These are phyloP conservation scores for Aureoboletus auriporus DNA, from an alignment of 768 basidiomycete species.

Conservation along the genomic window DNA sequence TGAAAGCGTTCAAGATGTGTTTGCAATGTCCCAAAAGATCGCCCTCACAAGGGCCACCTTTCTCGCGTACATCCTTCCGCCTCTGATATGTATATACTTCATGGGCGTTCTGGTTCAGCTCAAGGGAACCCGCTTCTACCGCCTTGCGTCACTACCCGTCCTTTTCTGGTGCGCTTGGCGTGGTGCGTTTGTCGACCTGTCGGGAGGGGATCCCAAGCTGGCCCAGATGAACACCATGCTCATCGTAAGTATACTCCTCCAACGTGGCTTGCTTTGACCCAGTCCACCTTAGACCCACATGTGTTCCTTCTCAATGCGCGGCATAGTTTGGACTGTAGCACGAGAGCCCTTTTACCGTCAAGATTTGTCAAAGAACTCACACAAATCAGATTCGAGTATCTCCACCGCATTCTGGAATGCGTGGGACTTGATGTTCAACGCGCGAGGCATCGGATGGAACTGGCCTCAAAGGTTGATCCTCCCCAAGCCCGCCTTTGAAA, in stretches of 20 bases:
- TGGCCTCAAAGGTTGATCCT: constrained; percentile 13
- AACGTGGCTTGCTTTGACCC: neutral
- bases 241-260: constrained; percentile 10
- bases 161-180: constrained; percentile 42
- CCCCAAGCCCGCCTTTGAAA: constrained; percentile 12
- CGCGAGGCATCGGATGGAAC: constrained; percentile 28
- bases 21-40: constrained; percentile 5
- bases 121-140: constrained; percentile 36
- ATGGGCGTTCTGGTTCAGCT: constrained; percentile 51
- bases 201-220: constrained; percentile 15
- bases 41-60: constrained; percentile 19
- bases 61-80: constrained; percentile 37
- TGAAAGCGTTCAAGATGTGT: neutral
- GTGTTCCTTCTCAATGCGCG: constrained; percentile 12
- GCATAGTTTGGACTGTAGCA: constrained; percentile 13
- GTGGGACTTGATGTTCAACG: constrained; percentile 17
- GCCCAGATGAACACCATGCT: constrained; percentile 10
- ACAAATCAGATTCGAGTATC: neutral
- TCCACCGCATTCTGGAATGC: constrained; percentile 21
- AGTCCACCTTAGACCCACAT: constrained; percentile 10
- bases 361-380: neutral
- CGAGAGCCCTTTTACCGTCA: constrained; percentile 12
- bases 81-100: constrained; percentile 41
- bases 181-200: constrained; percentile 25
- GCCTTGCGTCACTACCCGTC: constrained; percentile 47